A percentile compares a stretch with the other conserved stretches of the same genome.
phyloP scores from a whole-genome alignment of 2,329 filamentous ascomycete genomes.

The Talaromyces atroroseus region DNA sequence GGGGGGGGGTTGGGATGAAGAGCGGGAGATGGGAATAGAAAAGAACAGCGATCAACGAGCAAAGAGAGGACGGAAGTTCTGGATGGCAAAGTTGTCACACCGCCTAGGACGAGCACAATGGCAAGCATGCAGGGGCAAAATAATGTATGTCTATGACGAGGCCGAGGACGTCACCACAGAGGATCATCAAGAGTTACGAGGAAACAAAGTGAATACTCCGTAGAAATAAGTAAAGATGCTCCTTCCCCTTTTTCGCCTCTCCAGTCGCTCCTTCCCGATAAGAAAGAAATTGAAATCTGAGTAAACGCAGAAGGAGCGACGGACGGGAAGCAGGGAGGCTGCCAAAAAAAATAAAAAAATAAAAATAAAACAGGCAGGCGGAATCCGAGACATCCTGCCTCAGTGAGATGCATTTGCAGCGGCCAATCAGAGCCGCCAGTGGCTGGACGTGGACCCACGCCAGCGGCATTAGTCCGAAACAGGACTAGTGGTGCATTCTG shows the following conservation, averaged over 20 bases:
- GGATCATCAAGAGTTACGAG: no score
- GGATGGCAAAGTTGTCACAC: conserved; percentile 1
- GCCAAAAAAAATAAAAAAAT: neutral
- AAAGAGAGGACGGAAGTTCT: neutral
- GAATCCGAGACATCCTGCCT: neutral
- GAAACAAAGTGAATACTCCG: no score
- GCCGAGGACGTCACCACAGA: no score
- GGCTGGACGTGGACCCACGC: neutral
- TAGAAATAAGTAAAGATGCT: neutral
- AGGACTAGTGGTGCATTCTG: neutral
- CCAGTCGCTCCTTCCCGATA: neutral
- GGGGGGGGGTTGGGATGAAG: neutral
- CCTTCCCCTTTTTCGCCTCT: no score
- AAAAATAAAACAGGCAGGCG: neutral
- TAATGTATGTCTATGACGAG: neutral
- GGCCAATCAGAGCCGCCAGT: neutral
- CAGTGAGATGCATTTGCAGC: neutral
- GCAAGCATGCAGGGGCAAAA: neutral
- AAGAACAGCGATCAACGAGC: neutral
- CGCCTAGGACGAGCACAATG: neutral
- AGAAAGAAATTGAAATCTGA: neutral
- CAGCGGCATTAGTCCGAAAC: neutral
- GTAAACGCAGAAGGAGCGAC: neutral
- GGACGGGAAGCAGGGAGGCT: neutral
- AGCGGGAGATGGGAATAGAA: neutral